Evolutionary conservation across 805 yeast species (phyloP).

Genomic region (Metschnikowia lunata): DNA sequence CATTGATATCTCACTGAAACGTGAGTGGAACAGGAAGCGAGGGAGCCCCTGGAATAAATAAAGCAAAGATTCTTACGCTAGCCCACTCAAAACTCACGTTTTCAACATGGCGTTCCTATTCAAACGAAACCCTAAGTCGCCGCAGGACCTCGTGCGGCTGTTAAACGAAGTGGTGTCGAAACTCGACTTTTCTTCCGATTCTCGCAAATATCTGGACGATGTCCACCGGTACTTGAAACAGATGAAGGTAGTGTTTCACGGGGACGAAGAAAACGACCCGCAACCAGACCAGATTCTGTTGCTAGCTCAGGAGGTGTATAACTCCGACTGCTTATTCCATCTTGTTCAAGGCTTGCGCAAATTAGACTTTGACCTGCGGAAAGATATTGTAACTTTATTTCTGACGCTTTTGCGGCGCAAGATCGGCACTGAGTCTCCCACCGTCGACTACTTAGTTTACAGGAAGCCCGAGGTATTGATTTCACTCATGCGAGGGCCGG

Average conservation of each 20-base stretch:
- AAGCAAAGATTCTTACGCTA: too few species aligned
- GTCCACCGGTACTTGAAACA: slow-evolving; percentile 60
- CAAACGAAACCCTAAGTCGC: slow-evolving; percentile 86
- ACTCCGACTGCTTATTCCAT: slow-evolving; percentile 61
- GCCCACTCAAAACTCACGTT: too few species aligned
- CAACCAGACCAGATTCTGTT: slow-evolving; percentile 70
- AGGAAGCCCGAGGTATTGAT: slow-evolving; percentile 62
- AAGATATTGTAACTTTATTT: slow-evolving; percentile 72
- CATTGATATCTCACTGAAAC: too few species aligned
- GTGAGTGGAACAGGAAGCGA: too few species aligned
- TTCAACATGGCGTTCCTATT: slow-evolving; percentile 77
- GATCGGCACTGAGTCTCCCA: slow-evolving; percentile 72
- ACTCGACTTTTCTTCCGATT: slow-evolving; percentile 45
- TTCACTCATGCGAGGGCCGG: slow-evolving; percentile 67
- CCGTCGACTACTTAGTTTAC: slow-evolving; percentile 72
- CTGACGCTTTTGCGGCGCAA: slow-evolving; percentile 74
- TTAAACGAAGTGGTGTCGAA: slow-evolving; percentile 70
- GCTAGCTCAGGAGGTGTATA: slow-evolving; percentile 75
- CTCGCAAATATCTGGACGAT: slow-evolving; percentile 64
- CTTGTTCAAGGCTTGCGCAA: slow-evolving; percentile 56
- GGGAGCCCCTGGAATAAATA: too few species aligned
- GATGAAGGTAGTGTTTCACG: slow-evolving; percentile 60
- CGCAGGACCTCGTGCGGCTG: slow-evolving; percentile 74
- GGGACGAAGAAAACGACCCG: slow-evolving; percentile 61
- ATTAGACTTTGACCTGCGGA: slow-evolving; percentile 85